Percentiles rank a stretch among this genome's conserved stretches.
Evolutionary conservation across 176 grass and related monocot species (phyloP).

Genomic region (Eleusine indica): DNA sequence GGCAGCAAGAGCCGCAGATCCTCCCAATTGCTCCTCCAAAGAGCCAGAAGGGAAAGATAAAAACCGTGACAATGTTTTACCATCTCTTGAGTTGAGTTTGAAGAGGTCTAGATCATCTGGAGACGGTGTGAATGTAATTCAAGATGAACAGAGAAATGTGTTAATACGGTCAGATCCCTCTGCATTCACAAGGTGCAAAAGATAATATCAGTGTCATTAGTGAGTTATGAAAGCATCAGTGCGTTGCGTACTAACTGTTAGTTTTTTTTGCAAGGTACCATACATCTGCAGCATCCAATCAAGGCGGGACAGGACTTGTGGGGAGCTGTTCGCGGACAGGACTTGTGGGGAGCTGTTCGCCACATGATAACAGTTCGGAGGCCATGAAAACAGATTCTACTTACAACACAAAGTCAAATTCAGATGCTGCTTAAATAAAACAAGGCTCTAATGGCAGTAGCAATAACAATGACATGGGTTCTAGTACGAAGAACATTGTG

Average conservation of each 20-base stretch:
- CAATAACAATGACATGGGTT: constrained; percentile 84
- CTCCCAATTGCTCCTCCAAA: constrained; percentile 52
- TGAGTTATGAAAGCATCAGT: constrained; percentile 37
- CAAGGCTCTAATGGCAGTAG: constrained; percentile 83
- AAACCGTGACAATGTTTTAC: constrained; percentile 41
- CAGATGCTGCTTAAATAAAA: constrained; percentile 55
- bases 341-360: constrained; percentile 62
- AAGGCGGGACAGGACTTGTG: too few relatives aligned
- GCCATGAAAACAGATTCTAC: constrained; percentile 63
- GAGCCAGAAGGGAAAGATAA: constrained; percentile 47
- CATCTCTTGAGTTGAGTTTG: constrained; percentile 69
- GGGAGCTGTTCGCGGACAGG: too few relatives aligned
- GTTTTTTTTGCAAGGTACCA: constrained; percentile 82
- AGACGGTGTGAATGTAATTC: constrained; percentile 29
- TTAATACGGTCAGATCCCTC: constrained; percentile 70
- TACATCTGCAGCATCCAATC: constrained; percentile 63
- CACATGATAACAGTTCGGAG: constrained; percentile 68
- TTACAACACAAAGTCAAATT: constrained; percentile 57
- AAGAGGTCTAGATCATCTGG: constrained; percentile 64
- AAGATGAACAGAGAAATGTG: constrained; percentile 64
- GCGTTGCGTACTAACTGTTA: constrained; percentile 70
- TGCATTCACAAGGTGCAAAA: constrained; percentile 82
- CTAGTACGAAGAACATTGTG: constrained; percentile 73
- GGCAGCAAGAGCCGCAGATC: constrained; percentile 35
- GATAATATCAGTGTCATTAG: constrained; percentile 63